Evolutionary conservation across 2,329 filamentous ascomycete species (phyloP), one percentile per base, ranked within the genome.

Genomic region (Hypomyces rosellus): DNA sequence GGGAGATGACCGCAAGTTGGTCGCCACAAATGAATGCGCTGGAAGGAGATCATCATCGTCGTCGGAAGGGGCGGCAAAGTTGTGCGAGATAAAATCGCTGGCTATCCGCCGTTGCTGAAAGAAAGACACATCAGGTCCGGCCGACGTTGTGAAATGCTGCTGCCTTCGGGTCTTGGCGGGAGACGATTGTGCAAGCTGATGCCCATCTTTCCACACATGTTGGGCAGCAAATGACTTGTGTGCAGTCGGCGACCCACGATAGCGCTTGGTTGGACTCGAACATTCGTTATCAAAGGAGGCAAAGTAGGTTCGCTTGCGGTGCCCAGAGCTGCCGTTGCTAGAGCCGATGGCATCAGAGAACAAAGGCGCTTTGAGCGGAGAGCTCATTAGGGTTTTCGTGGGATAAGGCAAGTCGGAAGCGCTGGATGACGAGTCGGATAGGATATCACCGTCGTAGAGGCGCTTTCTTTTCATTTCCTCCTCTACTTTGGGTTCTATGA

Each of bases 391-490:
- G 34, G 80, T 73, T 60, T 77, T 77, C 45, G 78, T 74, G 30
- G 84, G 82, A 63, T 87, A 88, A 52, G 83, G 82, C 54, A 88
- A 77, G 59, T 90, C 89, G 51, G 89, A 93, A 55, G 86, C 79
- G 64, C 84, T 89, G 46, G 89, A 93, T 3, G 89, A 95, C 22
- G 89, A 90, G 70, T 95, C 89, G 57, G 89, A 95, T 54, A 89
- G 76, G 56, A 86, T 81, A 62, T 95, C 89, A 63, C 84, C 85
- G 43, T 82, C 79, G 57, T 75, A 74, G 49, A 84, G 76, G 60
- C 86, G 80, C 70, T 85, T 87, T 59, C 84, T 80, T 71, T 86
- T 82, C 65, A 91, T 77, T 70, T 92, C 82, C 65, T 90, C 81
- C 65, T 92, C 86, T 55, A 92, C 74, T 66, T 85, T 87, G 46